Evolutionary conservation across 108 stramenopile species (phyloP).

Genomic region (Skeletonema marinoi): DNA sequence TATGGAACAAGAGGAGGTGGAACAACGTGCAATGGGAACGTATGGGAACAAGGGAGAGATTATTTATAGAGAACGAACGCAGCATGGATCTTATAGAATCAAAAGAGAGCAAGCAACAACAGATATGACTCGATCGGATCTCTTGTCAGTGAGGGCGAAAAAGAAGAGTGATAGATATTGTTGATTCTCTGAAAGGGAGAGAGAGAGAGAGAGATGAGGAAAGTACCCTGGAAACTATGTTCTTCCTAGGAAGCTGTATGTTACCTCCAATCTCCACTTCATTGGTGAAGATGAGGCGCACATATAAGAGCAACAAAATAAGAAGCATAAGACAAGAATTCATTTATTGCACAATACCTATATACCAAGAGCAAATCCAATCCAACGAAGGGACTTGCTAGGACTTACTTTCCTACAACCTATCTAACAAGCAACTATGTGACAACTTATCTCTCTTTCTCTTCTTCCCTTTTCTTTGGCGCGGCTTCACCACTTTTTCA

Average conservation of each 20-base stretch:
- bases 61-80: slow-evolving; percentile 79
- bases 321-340: no score
- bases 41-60: slow-evolving; percentile 57
- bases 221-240: no score
- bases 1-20: slow-evolving; percentile 49
- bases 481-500: neutral
- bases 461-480: neutral
- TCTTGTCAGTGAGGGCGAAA: slow-evolving; percentile 67
- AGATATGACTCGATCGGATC: slow-evolving; percentile 57
- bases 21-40: slow-evolving; percentile 66
- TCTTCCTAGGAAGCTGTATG: neutral
- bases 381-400: no score
- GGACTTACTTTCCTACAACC: no score
- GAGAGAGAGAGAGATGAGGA: no score
- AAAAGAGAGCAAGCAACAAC: slow-evolving; percentile 46
- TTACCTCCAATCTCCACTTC: no score
- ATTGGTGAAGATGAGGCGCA: no score
- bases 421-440: no score
- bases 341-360: no score
- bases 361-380: no score
- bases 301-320: no score
- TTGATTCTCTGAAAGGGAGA: slow-evolving; percentile 12
- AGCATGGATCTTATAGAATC: slow-evolving; percentile 77
- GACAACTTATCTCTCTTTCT: neutral
- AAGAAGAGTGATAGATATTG: slow-evolving; percentile 89